Conservation (phyloP, 768 basidiomycete species). For the Leccinum ochraceum region DNA sequence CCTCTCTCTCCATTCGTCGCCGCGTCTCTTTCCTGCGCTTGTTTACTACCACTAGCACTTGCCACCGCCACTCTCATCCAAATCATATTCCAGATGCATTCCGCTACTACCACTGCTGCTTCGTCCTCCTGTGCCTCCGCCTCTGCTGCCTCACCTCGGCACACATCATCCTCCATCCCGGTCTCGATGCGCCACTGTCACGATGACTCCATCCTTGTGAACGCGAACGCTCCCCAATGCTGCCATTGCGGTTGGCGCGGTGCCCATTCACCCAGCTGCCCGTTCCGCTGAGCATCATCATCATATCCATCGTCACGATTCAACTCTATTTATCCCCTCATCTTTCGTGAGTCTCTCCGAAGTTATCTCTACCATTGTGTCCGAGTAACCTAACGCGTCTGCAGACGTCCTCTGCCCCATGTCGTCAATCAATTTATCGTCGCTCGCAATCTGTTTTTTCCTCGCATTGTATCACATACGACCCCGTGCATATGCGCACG, state of each 20-base stretch:
- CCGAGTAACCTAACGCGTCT: conserved; percentile 1
- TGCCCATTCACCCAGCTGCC: conserved; percentile 57
- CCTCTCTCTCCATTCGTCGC: conserved; percentile 2
- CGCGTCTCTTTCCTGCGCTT: conserved; percentile 2
- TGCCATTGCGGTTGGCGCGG: conserved; percentile 79
- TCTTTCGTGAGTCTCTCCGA: conserved; percentile 21
- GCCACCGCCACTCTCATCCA: background rate
- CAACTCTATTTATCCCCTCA: conserved; percentile 31
- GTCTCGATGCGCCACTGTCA: conserved; percentile 24
- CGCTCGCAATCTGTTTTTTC: conserved; percentile 31
- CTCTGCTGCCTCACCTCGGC: conserved; percentile 12
- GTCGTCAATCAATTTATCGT: conserved; percentile 33
- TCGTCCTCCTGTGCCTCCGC: conserved; percentile 12
- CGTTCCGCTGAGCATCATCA: conserved; percentile 51
- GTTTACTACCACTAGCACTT: background rate
- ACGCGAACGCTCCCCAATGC: conserved; percentile 70
- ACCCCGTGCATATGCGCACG: conserved; percentile 37
- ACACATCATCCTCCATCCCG: conserved; percentile 24
- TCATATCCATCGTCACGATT: conserved; percentile 6
- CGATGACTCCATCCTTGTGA: conserved; percentile 36
- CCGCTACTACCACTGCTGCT: conserved; percentile 13
- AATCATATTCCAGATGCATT: conserved; percentile 19
- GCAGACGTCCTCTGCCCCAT: conserved; percentile 25
- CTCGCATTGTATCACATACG: conserved; percentile 35
- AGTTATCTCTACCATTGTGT: background rate